Conservation (phyloP, 2,329 filamentous ascomycete species). For the Diaporthe sp. region DNA sequence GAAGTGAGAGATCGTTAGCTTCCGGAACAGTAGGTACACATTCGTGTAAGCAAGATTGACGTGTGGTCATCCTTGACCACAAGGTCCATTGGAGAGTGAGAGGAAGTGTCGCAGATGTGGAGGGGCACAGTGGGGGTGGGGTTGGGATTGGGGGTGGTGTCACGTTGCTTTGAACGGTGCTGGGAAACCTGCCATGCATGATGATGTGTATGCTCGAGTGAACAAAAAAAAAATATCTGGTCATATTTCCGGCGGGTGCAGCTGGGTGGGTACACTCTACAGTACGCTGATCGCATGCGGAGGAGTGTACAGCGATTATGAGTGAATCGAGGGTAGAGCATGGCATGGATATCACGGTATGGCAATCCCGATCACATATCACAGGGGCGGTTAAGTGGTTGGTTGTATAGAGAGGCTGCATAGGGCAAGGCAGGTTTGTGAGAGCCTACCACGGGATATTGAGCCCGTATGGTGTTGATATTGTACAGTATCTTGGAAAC, state of each 20-base stretch:
- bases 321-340: background rate
- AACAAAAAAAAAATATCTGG: too few relatives aligned
- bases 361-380: constrained; percentile 34
- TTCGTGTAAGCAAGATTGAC: too few relatives aligned
- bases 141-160: background rate
- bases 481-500: constrained; percentile 29
- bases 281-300: background rate
- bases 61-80: background rate
- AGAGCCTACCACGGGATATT: background rate
- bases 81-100: background rate
- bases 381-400: background rate
- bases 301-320: background rate
- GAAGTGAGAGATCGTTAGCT: background rate
- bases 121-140: background rate
- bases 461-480: constrained; percentile 4
- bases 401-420: background rate
- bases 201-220: background rate
- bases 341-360: constrained; percentile 34
- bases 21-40: too few relatives aligned
- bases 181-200: background rate
- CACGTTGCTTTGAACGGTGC: background rate
- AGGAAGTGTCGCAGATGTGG: background rate
- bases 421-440: background rate
- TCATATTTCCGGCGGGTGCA: background rate
- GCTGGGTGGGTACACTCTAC: background rate